Percentiles rank a stretch among this genome's conserved stretches.
phyloP scores from a whole-genome alignment of 106 monocot species.

The Agapanthus africanus region DNA sequence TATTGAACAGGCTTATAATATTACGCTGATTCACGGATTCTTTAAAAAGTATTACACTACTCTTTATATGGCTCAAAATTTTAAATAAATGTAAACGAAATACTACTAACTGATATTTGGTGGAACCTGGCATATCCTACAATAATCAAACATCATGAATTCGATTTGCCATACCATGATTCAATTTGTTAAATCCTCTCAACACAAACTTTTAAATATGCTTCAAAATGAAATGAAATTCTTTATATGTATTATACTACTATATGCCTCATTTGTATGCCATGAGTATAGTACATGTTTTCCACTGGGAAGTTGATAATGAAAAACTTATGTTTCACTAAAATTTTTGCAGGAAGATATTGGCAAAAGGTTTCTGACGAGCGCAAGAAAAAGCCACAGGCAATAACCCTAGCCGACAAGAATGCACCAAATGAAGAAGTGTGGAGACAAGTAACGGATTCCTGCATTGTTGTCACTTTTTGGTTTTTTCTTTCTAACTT shows the following conservation, averaged over 20 bases:
- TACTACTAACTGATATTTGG: not conserved
- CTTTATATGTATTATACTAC: no score
- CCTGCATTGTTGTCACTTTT: not conserved
- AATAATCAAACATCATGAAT: not conserved
- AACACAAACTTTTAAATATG: no score
- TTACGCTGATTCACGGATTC: not conserved
- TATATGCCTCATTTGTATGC: no score
- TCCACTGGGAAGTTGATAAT: no score
- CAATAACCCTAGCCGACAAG: slow-evolving; percentile 95
- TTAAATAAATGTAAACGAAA: no score
- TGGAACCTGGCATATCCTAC: not conserved
- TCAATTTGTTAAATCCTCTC: not conserved
- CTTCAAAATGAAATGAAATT: no score
- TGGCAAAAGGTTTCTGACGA: slow-evolving; percentile 95
- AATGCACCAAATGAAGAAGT: slow-evolving; percentile 99
- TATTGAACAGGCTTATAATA: not conserved
- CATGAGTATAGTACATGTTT: no score
- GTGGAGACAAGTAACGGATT: slow-evolving; percentile 63
- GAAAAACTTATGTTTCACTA: not conserved
- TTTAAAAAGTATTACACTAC: not conserved
- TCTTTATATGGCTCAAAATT: not conserved
- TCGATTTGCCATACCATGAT: not conserved
- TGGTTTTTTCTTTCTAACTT: not conserved
- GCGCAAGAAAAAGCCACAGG: slow-evolving; percentile 59
- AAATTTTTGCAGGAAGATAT: slow-evolving; percentile 59